A percentile compares a stretch with the other conserved stretches of the same genome.
phyloP scores from a whole-genome alignment of 2,329 filamentous ascomycete species.

The Hymenotorrendiella dingleyae region DNA sequence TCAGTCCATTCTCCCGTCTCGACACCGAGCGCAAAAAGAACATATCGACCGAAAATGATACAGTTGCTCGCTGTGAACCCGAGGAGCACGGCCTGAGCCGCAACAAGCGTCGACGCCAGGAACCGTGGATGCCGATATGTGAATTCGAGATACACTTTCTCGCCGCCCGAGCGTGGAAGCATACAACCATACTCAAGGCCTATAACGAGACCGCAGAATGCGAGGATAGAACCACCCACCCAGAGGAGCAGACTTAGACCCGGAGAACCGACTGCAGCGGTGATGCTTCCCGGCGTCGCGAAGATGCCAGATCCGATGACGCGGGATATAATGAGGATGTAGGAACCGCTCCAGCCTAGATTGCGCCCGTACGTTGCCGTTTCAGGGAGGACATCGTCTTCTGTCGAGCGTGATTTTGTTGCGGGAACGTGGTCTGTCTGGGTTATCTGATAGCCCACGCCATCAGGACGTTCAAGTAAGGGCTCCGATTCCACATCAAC shows the following conservation, averaged over 20 bases:
- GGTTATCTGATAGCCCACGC: not conserved
- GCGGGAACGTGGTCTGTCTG: too few species aligned
- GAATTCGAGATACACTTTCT: slow-evolving; percentile 49
- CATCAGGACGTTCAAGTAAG: not conserved
- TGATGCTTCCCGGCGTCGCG: slow-evolving; percentile 44
- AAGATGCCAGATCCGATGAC: slow-evolving; percentile 27
- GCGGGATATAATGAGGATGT: slow-evolving; percentile 27
- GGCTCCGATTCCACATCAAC: not conserved
- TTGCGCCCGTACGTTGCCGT: slow-evolving; percentile 50
- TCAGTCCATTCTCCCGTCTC: slow-evolving; percentile 40
- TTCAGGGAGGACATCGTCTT: slow-evolving; percentile 55
- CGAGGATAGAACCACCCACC: slow-evolving; percentile 42
- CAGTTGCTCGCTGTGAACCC: slow-evolving; percentile 48
- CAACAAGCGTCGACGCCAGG: slow-evolving; percentile 46
- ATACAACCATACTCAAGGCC: slow-evolving; percentile 42
- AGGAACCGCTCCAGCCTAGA: slow-evolving; percentile 23
- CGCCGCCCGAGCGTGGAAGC: slow-evolving; percentile 42
- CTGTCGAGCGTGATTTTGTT: slow-evolving; percentile 19
- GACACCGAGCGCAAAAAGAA: slow-evolving; percentile 39
- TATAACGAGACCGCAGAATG: slow-evolving; percentile 38
- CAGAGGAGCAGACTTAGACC: slow-evolving; percentile 49
- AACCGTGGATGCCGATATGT: slow-evolving; percentile 46
- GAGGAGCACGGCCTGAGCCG: slow-evolving; percentile 43
- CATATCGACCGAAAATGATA: slow-evolving; percentile 46
- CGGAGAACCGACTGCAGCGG: slow-evolving; percentile 60